phyloP scores from a whole-genome alignment of 73 alveolate species.

The Tetrahymena thermophila region DNA sequence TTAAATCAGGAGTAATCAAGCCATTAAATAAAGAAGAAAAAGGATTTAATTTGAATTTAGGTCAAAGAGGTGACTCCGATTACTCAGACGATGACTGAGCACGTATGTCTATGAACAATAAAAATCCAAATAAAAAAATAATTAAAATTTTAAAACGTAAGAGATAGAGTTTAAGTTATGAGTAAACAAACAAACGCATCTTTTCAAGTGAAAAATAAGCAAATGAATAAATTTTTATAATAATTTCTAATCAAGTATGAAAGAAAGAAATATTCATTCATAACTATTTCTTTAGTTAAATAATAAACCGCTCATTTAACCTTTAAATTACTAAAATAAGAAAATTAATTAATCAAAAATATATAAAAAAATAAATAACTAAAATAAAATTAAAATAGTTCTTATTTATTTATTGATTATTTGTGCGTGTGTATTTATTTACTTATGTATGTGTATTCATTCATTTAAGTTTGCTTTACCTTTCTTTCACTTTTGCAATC shows the following conservation, averaged over 20 bases:
- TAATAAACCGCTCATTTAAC: background rate
- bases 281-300: too few relatives aligned
- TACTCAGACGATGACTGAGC: background rate
- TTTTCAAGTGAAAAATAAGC: too few relatives aligned
- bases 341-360: too few relatives aligned
- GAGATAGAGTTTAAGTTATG: background rate
- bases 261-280: background rate
- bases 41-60: background rate
- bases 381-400: background rate
- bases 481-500: too few relatives aligned
- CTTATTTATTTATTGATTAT: background rate
- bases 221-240: too few relatives aligned
- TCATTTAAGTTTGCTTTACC: too few relatives aligned
- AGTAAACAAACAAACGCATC: background rate
- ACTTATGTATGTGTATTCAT: too few relatives aligned
- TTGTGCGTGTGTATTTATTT: background rate
- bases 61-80: background rate
- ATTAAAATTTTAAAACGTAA: too few relatives aligned
- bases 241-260: background rate
- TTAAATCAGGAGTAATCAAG: background rate
- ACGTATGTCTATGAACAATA: background rate
- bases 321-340: background rate
- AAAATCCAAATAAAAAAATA: background rate
- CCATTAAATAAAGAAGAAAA: background rate
- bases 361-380: too few relatives aligned